A percentile compares a stretch with the other conserved stretches of the same genome.
Conservation (phyloP, 139 green algal species). For the Coccomyxa sp. region DNA sequence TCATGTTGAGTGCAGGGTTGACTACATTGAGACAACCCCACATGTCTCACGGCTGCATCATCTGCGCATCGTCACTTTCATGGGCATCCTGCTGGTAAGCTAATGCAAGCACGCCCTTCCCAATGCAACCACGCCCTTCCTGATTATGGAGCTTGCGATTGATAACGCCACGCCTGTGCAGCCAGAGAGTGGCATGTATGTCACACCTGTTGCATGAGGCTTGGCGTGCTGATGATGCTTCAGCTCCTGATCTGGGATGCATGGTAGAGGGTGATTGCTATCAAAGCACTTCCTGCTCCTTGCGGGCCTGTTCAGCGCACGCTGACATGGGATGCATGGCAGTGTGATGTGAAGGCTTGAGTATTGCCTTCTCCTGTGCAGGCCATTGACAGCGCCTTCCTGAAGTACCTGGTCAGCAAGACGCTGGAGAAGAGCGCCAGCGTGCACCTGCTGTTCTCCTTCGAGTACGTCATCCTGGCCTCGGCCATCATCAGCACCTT, state of each 20-base stretch:
- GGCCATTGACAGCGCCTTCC: constrained; percentile 71
- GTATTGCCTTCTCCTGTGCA: constrained; percentile 28
- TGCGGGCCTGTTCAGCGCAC: not conserved
- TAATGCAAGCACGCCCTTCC: not conserved
- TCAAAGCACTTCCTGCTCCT: too few relatives aligned
- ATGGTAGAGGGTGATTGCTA: too few relatives aligned
- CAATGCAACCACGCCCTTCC: too few relatives aligned
- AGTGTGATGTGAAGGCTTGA: not conserved
- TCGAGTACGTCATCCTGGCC: constrained; percentile 92
- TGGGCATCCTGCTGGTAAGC: constrained; percentile 74
- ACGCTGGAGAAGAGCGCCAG: constrained; percentile 65
- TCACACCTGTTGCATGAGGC: too few relatives aligned
- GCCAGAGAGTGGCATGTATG: too few relatives aligned
- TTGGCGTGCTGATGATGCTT: not conserved
- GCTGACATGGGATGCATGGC: not conserved
- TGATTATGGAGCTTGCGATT: too few relatives aligned
- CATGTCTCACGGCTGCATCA: constrained; percentile 72
- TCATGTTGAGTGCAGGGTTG: too few relatives aligned
- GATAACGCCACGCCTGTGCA: too few relatives aligned
- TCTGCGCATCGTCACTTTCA: constrained; percentile 72
- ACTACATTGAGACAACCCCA: constrained; percentile 92
- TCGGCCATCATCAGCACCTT: constrained; percentile 36
- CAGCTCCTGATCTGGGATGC: too few relatives aligned
- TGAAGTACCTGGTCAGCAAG: constrained; percentile 73
- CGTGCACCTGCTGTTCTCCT: constrained; percentile 96